Evolutionary conservation across 495 filamentous ascomycete species (phyloP).

Genomic region (Aspergillus saccharolyticus): DNA sequence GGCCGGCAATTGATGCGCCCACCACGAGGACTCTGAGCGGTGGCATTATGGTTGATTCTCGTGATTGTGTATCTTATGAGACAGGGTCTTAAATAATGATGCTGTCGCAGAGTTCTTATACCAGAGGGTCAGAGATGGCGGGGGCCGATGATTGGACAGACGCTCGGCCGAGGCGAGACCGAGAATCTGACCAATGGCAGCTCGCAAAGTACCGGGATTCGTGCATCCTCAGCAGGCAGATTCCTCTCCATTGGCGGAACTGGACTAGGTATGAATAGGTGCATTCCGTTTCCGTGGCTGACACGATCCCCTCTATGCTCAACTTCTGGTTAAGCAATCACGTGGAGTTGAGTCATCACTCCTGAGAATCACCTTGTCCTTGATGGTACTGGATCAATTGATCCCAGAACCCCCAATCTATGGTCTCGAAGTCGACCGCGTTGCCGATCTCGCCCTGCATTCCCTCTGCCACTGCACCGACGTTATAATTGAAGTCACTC

Average conservation of each 20-base stretch:
- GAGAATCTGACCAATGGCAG: not conserved
- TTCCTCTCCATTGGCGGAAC: not conserved
- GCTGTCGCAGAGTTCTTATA: not conserved
- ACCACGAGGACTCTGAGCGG: conserved; percentile 38
- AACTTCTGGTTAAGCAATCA: too few species aligned
- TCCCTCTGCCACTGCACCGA: not conserved
- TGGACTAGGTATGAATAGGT: not conserved
- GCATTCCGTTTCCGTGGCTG: not conserved
- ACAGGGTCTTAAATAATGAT: not conserved
- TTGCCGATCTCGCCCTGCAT: not conserved
- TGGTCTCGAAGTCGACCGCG: not conserved
- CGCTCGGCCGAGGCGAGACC: not conserved
- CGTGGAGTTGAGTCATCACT: not conserved
- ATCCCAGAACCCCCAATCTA: not conserved
- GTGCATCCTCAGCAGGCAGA: not conserved
- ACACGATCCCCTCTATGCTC: too few species aligned
- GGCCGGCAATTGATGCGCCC: conserved; percentile 34
- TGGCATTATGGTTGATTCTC: conserved; percentile 6
- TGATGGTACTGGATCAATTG: not conserved
- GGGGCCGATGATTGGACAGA: not conserved
- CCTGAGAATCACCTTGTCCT: not conserved
- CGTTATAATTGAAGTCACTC: not conserved
- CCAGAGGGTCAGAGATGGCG: not conserved
- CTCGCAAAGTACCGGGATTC: not conserved
- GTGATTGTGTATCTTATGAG: too few species aligned